These are phyloP conservation scores for Cordyceps tenuipes DNA, from an alignment of 2,329 filamentous ascomycete species.

Conservation along the genomic window DNA sequence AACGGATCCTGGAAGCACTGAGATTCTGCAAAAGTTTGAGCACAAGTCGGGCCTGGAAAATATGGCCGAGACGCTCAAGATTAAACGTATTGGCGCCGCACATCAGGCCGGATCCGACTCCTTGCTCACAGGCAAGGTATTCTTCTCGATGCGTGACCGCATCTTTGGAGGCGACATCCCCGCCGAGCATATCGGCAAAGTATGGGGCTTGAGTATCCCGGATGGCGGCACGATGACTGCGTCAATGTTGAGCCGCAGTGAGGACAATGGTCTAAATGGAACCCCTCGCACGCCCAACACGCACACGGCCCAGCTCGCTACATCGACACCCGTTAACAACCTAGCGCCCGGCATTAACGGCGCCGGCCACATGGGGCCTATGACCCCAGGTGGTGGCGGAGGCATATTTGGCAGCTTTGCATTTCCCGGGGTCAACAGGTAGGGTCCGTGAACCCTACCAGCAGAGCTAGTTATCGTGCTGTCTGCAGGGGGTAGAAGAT, in stretches of 20 bases:
- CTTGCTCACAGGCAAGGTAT: slow-evolving; percentile 85
- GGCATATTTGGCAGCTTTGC: slow-evolving; percentile 70
- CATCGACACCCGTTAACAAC: slow-evolving; percentile 39
- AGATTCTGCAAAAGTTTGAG: slow-evolving; percentile 77
- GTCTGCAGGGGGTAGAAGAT: not conserved
- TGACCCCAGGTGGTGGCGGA: slow-evolving; percentile 69
- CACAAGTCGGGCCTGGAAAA: slow-evolving; percentile 88
- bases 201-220: slow-evolving; percentile 82
- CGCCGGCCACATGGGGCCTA: slow-evolving; percentile 52
- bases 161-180: slow-evolving; percentile 80
- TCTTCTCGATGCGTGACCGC: slow-evolving; percentile 84
- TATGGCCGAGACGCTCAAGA: slow-evolving; percentile 85
- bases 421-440: slow-evolving; percentile 36
- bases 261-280: slow-evolving; percentile 29
- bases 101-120: slow-evolving; percentile 94
- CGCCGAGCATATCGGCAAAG: slow-evolving; percentile 76
- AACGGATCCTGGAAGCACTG: slow-evolving; percentile 54
- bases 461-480: too few species aligned
- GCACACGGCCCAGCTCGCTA: slow-evolving; percentile 40
- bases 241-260: slow-evolving; percentile 27
- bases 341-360: slow-evolving; percentile 45
- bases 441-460: slow-evolving; percentile 5
- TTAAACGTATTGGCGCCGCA: slow-evolving; percentile 77
- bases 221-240: slow-evolving; percentile 40
- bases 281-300: slow-evolving; percentile 63